These are phyloP conservation scores for Pyrenula aspistea DNA, from an alignment of 495 filamentous ascomycete species.

Conservation along the genomic window DNA sequence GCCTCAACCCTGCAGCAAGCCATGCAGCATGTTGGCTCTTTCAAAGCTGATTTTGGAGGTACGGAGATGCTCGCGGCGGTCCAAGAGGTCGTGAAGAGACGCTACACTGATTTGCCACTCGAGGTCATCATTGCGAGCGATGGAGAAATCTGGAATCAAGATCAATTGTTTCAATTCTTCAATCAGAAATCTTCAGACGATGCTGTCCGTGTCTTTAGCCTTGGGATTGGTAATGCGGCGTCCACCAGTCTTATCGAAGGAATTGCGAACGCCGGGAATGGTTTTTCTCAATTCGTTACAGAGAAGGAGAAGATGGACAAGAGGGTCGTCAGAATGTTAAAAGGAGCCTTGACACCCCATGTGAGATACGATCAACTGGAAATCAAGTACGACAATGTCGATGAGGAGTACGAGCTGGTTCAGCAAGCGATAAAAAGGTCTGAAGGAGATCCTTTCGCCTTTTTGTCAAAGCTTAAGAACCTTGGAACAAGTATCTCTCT, in stretches of 20 bases:
- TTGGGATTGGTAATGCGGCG: constrained; percentile 15
- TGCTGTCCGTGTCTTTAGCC: constrained; percentile 11
- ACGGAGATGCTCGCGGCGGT: constrained; percentile 6
- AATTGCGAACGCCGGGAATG: constrained; percentile 11
- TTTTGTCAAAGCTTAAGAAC: too few relatives aligned
- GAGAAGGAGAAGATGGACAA: constrained; percentile 4
- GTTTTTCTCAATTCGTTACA: constrained; percentile 12
- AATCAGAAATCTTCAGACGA: background rate
- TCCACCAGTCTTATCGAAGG: constrained; percentile 15
- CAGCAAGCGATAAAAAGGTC: too few relatives aligned
- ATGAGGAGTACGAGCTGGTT: too few relatives aligned
- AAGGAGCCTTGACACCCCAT: constrained; percentile 11
- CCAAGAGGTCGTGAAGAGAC: constrained; percentile 1
- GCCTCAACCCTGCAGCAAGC: constrained; percentile 1
- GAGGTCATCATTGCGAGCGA: constrained; percentile 14
- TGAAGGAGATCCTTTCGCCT: too few relatives aligned
- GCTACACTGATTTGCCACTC: too few relatives aligned
- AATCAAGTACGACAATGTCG: too few relatives aligned
- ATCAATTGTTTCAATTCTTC: constrained; percentile 6
- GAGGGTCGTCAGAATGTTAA: constrained; percentile 14
- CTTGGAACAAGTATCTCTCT: background rate
- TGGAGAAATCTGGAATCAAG: constrained; percentile 12
- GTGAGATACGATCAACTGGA: constrained; percentile 5
- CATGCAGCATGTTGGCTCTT: background rate
- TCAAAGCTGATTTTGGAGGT: constrained; percentile 7